Base-by-base conservation (phyloP, 306 rosid genomes). In the Quercus gilva region DNA sequence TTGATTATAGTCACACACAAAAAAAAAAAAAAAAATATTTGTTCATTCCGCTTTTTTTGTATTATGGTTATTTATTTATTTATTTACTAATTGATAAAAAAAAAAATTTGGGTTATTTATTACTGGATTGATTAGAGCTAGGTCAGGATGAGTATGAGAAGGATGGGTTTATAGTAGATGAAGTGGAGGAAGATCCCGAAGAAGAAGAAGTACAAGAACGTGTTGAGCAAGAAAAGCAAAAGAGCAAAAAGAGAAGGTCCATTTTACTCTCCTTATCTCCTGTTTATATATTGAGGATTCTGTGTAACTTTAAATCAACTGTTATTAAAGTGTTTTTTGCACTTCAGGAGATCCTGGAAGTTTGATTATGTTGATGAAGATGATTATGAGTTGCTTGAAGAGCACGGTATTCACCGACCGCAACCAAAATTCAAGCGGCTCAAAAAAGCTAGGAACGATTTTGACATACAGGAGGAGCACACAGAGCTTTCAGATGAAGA, bases 131-230 rank as follows among this genome's bases (percentile, higher is more conserved):
- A 45, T 12, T 45, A 45, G 53, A 45, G 53, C 53, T 45, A 82
- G 99, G 98, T 37, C 97, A 92, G 45, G 96, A 95, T 84, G 99
- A 95, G 73, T 95, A 95, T 76, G 99, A 95, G 81, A 93, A 95
- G 72, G 99, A 95, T 80, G 99, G 94, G 33, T 95, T 95, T 81
- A 93, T 95, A 79, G 98, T 95, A 31, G 97, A 95, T 76, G 98
- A 92, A 41, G 69, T 91, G 12, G 99, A 91, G 76, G 99, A 95
- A 74, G 98, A 94, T 67, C 92, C 89, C 70, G 97, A 90, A 53
- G 89, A 85, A 33, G 91, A 91, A 76, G 92, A 91, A 77, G 85
- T 88, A 85, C 90, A 79, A 61, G 93, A 89, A 21, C 90, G 97
- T 49, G 99, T 88, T 2, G 99, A 91, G 52, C 53, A 49, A 49